A percentile compares a stretch with the other conserved stretches of the same genome.
Conservation (phyloP, 768 basidiomycete species). For the Porphyrellus cyaneotinctus region DNA sequence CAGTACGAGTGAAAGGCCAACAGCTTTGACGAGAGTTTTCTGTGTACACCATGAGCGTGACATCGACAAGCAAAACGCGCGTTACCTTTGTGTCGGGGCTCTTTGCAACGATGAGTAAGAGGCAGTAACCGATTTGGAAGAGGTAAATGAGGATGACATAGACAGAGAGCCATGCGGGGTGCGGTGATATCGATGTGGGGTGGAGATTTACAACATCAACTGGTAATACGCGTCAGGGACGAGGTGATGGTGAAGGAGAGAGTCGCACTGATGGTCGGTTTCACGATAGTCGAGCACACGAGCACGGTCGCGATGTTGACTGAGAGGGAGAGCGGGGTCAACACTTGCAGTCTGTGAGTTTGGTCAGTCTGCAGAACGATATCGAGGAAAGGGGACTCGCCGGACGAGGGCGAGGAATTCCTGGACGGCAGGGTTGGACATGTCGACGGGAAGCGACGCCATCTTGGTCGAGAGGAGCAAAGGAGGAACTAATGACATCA, state of each 20-base stretch:
- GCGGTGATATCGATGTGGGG: constrained; percentile 72
- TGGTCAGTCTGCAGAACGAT: neutral
- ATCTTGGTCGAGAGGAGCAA: constrained; percentile 28
- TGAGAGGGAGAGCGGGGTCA: constrained; percentile 80
- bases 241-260: neutral
- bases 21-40: constrained; percentile 69
- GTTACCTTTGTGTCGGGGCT: constrained; percentile 77
- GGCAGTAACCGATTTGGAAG: constrained; percentile 77
- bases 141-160: constrained; percentile 62
- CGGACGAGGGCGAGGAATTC: constrained; percentile 66
- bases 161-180: constrained; percentile 48
- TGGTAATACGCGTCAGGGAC: constrained; percentile 16
- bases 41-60: constrained; percentile 22
- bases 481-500: constrained; percentile 13
- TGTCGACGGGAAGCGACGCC: constrained; percentile 57
- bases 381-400: constrained; percentile 22
- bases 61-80: neutral
- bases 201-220: constrained; percentile 49
- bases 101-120: constrained; percentile 65
- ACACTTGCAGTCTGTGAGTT: constrained; percentile 63
- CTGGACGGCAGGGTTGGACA: constrained; percentile 54
- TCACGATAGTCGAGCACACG: constrained; percentile 64
- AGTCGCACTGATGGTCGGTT: constrained; percentile 53
- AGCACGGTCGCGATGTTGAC: constrained; percentile 71
- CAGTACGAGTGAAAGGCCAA: constrained; percentile 72